phyloP scores from a whole-genome alignment of 106 monocot species.

The Dendrobium huoshanense region DNA sequence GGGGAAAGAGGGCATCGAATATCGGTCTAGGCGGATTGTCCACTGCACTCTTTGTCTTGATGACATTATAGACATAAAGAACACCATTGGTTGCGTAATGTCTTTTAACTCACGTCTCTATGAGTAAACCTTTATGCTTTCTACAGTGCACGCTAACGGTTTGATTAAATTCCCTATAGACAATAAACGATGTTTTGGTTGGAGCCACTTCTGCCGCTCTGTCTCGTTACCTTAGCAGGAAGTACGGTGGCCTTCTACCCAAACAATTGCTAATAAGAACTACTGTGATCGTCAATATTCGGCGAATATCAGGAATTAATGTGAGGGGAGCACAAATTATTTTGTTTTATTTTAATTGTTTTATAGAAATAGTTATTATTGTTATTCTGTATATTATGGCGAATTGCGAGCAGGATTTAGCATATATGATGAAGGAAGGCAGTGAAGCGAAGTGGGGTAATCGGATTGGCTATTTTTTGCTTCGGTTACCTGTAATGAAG shows the following conservation, averaged over 20 bases:
- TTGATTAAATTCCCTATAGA: constrained; percentile 29
- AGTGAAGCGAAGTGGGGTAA: constrained; percentile 47
- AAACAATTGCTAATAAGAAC: constrained; percentile 38
- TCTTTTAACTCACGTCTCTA: background rate
- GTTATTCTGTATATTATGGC: background rate
- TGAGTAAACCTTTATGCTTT: background rate
- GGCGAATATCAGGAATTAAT: constrained; percentile 8
- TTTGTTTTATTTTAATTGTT: background rate
- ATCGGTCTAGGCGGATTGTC: constrained; percentile 44
- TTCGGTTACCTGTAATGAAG: constrained; percentile 9
- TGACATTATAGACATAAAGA: constrained; percentile 59
- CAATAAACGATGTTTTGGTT: constrained; percentile 74
- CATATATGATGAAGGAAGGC: constrained; percentile 49
- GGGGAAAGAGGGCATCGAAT: constrained; percentile 34
- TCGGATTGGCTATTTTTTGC: constrained; percentile 42
- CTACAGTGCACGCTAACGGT: background rate
- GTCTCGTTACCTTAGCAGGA: too few relatives aligned
- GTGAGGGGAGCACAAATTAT: background rate
- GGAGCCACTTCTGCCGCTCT: constrained; percentile 22
- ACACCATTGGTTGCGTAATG: constrained; percentile 37
- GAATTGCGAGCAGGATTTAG: constrained; percentile 29
- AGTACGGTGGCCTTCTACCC: constrained; percentile 16
- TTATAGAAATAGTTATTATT: background rate
- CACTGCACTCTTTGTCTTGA: constrained; percentile 41
- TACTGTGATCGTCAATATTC: constrained; percentile 51